Conservation (phyloP, 331 rosid genomes). For the Quercus lobata region DNA sequence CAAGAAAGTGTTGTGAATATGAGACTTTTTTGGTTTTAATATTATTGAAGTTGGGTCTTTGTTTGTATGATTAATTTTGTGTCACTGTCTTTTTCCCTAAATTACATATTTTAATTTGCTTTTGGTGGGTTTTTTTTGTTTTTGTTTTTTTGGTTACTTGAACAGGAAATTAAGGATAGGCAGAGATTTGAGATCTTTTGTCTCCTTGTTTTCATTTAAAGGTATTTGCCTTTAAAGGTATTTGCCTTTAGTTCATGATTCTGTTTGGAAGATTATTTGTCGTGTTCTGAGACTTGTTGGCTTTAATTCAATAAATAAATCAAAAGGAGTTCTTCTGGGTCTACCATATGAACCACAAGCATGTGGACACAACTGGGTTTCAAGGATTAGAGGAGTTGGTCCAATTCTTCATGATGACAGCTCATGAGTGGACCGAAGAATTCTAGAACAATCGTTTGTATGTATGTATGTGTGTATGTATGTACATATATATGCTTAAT, state of each 20-base stretch:
- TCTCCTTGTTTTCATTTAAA: background rate
- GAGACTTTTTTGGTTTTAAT: slow-evolving; percentile 10
- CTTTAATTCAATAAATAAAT: background rate
- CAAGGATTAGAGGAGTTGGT: no score
- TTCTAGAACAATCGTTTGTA: no score
- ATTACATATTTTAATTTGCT: slow-evolving; percentile 6
- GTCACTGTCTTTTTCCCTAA: background rate
- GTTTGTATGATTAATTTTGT: slow-evolving; percentile 1
- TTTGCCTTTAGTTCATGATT: background rate
- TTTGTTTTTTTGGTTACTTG: background rate
- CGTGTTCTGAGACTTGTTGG: background rate
- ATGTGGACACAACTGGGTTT: background rate
- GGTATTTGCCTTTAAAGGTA: background rate
- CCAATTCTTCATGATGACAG: background rate
- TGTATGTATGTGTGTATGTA: no score
- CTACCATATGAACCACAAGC: background rate
- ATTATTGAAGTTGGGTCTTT: slow-evolving; percentile 5
- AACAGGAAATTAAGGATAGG: background rate
- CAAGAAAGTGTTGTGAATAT: slow-evolving; percentile 23
- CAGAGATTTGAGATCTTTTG: background rate
- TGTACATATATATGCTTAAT: no score
- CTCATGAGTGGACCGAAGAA: background rate
- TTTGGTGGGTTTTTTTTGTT: background rate
- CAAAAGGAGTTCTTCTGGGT: background rate
- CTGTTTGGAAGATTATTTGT: background rate